Evolutionary conservation across 495 filamentous ascomycete species (phyloP), one percentile per base, ranked within the genome.

Genomic region (Lasiosphaeris hirsuta): DNA sequence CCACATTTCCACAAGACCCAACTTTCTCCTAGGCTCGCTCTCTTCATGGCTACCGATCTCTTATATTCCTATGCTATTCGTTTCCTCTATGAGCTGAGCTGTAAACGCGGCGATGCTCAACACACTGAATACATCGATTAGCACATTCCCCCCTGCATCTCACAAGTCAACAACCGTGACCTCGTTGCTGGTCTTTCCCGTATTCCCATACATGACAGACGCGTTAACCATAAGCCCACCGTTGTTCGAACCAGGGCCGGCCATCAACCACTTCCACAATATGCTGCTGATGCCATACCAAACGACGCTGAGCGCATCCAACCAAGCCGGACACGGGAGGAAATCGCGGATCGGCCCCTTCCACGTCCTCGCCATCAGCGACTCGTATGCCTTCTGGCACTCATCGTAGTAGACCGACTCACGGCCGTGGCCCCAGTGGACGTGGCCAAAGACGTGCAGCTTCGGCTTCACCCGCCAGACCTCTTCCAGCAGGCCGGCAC

Each of bases 381-480:
- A 71, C 70, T 92, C 90, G 79, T 89, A 92, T 0, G 81, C 78
- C 19, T 62, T 70, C 65, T 96, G 89, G 48, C 81, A 85, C 45
- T 88, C 79, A 67, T 95, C 90, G 84, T 86, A 96, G 73, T 84
- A 91, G 1, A 89, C 75, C 3, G 82, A 74, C 63, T 92, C 85
- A 18, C 72, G 68, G 7, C 86, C 86, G 54, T 80, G 69, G n/a
- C 80, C 83, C 56, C 75, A 84, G 71, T 97, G 94, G 23, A 95
- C 79, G 67, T 97, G 94, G 5, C 92, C 93, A 71, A 95, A 96
- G 54, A 96, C 80, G 70, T 97, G 93, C 10, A 97, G 73, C 34
- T 75, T 74, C 3, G 93, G 92, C 56, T 83, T 85, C 15, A 94
- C 84, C 23, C 83, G 79, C 90, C 90, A 94, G 33, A 90, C 63